A percentile compares a stretch with the other conserved stretches of the same genome.
phyloP scores from a whole-genome alignment of 2,329 filamentous ascomycete genomes.

The Talaromyces atroroseus region DNA sequence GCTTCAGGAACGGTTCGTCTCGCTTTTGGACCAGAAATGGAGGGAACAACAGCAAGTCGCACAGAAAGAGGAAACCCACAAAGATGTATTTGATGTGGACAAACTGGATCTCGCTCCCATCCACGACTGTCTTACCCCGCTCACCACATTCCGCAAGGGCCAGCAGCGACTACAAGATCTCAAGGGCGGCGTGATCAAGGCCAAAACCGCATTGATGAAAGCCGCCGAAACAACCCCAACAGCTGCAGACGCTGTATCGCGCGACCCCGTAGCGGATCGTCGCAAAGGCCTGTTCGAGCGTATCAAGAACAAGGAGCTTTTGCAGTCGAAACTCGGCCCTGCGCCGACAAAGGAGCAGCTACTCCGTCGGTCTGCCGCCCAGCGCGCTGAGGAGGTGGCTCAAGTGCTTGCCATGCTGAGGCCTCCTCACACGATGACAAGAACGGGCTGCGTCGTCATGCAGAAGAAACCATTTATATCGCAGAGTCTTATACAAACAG shows the following conservation, averaged over 20 bases:
- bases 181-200: slow-evolving; percentile 32
- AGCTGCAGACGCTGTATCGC: slow-evolving; percentile 21
- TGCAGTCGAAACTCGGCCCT: slow-evolving; percentile 42
- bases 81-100: slow-evolving; percentile 27
- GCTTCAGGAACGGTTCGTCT: slow-evolving; percentile 48
- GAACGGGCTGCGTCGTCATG: slow-evolving; percentile 30
- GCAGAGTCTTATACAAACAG: slow-evolving; percentile 56
- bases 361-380: slow-evolving; percentile 59
- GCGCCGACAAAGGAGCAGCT: slow-evolving; percentile 51
- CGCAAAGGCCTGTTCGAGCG: slow-evolving; percentile 67
- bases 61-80: slow-evolving; percentile 29
- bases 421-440: slow-evolving; percentile 29
- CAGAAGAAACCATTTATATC: slow-evolving; percentile 62
- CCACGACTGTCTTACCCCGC: slow-evolving; percentile 32
- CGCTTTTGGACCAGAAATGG: slow-evolving; percentile 44
- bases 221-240: slow-evolving; percentile 10
- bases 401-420: slow-evolving; percentile 61
- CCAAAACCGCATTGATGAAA: slow-evolving; percentile 30
- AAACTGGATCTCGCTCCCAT: slow-evolving; percentile 30
- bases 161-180: slow-evolving; percentile 38
- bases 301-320: slow-evolving; percentile 62
- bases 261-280: slow-evolving; percentile 27
- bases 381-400: slow-evolving; percentile 63
- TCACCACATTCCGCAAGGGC: slow-evolving; percentile 33
- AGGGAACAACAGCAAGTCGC: slow-evolving; percentile 28